Evolutionary conservation across 2,329 filamentous ascomycete genomes (phyloP).

Genomic region (Botrytis elliptica): DNA sequence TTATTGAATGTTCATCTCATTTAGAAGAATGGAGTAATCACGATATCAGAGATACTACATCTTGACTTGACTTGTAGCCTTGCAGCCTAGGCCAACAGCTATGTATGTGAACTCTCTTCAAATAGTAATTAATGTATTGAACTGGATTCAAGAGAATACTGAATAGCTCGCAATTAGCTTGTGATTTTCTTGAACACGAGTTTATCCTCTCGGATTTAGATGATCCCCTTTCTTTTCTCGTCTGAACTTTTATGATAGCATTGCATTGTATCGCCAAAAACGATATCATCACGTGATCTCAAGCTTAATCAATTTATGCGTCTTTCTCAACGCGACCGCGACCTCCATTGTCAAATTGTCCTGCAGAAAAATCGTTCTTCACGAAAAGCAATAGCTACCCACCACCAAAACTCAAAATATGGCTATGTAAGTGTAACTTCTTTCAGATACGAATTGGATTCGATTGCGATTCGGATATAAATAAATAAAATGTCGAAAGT

Average conservation of each 20-base stretch:
- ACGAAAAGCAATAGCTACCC: background rate
- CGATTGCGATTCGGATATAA: background rate
- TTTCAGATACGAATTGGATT: background rate
- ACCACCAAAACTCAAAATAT: constrained; percentile 13
- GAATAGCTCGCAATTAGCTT: background rate
- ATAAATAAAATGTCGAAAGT: background rate
- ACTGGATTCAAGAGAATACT: background rate
- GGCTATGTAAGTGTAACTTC: constrained; percentile 18
- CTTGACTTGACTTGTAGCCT: background rate
- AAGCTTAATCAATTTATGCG: constrained; percentile 11
- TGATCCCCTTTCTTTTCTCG: background rate
- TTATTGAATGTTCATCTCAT: background rate
- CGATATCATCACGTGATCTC: background rate
- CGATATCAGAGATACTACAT: background rate
- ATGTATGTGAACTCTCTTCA: background rate
- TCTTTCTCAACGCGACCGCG: constrained; percentile 12
- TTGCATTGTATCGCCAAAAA: background rate
- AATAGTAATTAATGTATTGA: background rate
- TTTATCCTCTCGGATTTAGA: background rate
- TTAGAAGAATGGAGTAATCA: background rate
- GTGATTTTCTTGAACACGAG: background rate
- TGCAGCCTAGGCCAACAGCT: background rate
- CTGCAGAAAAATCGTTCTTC: constrained; percentile 13
- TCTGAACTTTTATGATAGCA: background rate
- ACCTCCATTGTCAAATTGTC: constrained; percentile 4